Evolutionary conservation across 2,329 filamentous ascomycete genomes (phyloP).

Genomic region (Magnaporthiopsis rhizophila): DNA sequence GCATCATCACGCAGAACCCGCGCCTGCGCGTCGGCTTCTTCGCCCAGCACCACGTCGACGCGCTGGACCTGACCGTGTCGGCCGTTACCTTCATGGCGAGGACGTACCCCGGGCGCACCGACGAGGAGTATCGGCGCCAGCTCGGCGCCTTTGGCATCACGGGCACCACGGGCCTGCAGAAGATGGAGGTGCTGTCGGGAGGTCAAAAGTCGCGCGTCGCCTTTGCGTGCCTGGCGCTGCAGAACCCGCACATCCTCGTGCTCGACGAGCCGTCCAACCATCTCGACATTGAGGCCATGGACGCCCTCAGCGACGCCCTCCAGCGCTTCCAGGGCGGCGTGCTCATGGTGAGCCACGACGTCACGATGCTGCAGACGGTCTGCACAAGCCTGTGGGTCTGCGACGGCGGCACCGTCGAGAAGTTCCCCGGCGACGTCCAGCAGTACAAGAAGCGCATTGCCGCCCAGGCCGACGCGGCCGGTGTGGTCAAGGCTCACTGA

Average conservation of each 20-base stretch:
- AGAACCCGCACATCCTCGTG: slow-evolving; percentile 93
- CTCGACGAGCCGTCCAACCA: slow-evolving; percentile 99
- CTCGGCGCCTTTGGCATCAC: slow-evolving; percentile 86
- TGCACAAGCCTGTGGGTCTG: slow-evolving; percentile 96
- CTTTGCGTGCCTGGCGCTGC: slow-evolving; percentile 90
- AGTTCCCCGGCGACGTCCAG: slow-evolving; percentile 92
- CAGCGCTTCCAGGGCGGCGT: slow-evolving; percentile 87
- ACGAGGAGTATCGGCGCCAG: slow-evolving; percentile 94
- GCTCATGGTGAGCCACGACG: slow-evolving; percentile 97
- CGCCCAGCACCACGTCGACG: slow-evolving; percentile 96
- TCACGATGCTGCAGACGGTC: slow-evolving; percentile 95
- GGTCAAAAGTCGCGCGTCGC: slow-evolving; percentile 98
- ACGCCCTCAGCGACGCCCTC: slow-evolving; percentile 79
- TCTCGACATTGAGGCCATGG: slow-evolving; percentile 98
- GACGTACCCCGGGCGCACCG: slow-evolving; percentile 79
- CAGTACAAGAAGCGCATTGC: slow-evolving; percentile 96
- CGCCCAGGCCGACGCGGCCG: slow-evolving; percentile 78
- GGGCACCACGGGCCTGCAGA: slow-evolving; percentile 91
- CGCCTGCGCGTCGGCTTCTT: slow-evolving; percentile 92
- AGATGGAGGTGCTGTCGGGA: slow-evolving; percentile 89
- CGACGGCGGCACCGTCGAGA: slow-evolving; percentile 86
- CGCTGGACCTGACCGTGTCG: slow-evolving; percentile 78
- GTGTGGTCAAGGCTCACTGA: slow-evolving; percentile 66
- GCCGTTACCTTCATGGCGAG: slow-evolving; percentile 96
- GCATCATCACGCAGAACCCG: slow-evolving; percentile 81